A percentile compares a stretch with the other conserved stretches of the same genome.
These are phyloP conservation scores for Suhomyces bribrorum DNA, from an alignment of 1,139 yeast genomes.

Conservation along the genomic window DNA sequence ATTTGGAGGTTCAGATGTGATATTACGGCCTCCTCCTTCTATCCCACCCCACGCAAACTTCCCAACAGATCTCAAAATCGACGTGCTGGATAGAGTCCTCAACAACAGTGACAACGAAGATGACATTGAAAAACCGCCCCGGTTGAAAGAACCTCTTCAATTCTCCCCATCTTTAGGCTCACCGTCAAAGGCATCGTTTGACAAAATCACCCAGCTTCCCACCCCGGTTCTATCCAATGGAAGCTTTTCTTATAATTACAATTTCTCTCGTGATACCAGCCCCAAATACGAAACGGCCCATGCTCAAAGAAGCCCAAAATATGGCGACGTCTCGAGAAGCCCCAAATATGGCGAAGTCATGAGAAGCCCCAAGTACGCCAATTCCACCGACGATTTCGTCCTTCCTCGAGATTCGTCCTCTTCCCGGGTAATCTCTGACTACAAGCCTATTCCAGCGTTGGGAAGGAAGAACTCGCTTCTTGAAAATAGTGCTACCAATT, in stretches of 20 bases:
- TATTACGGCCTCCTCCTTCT: constrained; percentile 1
- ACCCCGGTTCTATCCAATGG: constrained; percentile 19
- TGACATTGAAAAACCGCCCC: constrained; percentile 1
- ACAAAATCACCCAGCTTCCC: constrained; percentile 19
- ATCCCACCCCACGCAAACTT: constrained; percentile 6
- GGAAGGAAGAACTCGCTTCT: constrained; percentile 24
- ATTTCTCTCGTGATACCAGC: constrained; percentile 5
- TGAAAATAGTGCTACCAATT: constrained; percentile 15
- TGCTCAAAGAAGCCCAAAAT: neutral
- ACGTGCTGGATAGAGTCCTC: constrained; percentile 4
- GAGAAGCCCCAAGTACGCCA: no score
- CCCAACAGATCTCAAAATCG: constrained; percentile 8
- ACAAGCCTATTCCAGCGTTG: constrained; percentile 27
- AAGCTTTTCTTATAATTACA: constrained; percentile 11
- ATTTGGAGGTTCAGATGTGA: neutral
- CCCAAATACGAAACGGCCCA: constrained; percentile 4
- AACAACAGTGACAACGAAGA: constrained; percentile 8
- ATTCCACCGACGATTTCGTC: constrained; percentile 1
- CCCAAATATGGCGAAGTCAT: no score
- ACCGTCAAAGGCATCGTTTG: constrained; percentile 16
- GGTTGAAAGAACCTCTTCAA: constrained; percentile 13
- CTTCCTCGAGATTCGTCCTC: constrained; percentile 1
- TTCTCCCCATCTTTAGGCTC: constrained; percentile 11
- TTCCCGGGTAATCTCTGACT: constrained; percentile 36
- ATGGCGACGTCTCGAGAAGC: no score